Conservation (phyloP, 2,329 filamentous ascomycete species). For the Metarhizium rileyi region DNA sequence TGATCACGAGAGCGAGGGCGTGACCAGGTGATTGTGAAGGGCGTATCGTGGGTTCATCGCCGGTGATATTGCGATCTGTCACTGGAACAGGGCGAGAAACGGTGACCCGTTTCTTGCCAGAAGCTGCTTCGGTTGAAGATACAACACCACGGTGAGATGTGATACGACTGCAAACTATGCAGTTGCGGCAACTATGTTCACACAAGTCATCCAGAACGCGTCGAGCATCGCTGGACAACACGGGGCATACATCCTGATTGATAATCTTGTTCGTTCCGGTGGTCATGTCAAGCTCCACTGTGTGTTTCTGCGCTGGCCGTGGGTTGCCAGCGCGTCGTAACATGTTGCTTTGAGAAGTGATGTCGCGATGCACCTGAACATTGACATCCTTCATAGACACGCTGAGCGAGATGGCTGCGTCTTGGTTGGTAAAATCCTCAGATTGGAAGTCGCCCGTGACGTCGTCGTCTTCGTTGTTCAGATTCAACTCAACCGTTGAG, state of each 20-base stretch:
- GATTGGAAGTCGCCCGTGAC: slow-evolving; percentile 24
- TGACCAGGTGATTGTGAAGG: slow-evolving; percentile 59
- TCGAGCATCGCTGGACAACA: slow-evolving; percentile 41
- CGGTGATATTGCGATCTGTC: slow-evolving; percentile 45
- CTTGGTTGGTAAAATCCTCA: slow-evolving; percentile 23
- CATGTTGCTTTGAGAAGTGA: slow-evolving; percentile 16
- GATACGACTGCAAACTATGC: slow-evolving; percentile 47
- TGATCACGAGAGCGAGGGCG: slow-evolving; percentile 75
- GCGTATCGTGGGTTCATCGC: slow-evolving; percentile 48
- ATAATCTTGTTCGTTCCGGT: slow-evolving; percentile 14
- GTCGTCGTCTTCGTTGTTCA: slow-evolving; percentile 23
- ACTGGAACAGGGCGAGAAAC: slow-evolving; percentile 57
- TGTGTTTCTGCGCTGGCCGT: slow-evolving; percentile 16
- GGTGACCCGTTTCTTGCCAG: slow-evolving; percentile 48
- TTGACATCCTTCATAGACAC: slow-evolving; percentile 15
- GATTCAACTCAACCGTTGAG: slow-evolving; percentile 15
- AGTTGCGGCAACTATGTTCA: slow-evolving; percentile 46
- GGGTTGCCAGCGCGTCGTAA: slow-evolving; percentile 17
- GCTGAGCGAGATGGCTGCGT: slow-evolving; percentile 23
- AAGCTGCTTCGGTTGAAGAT: slow-evolving; percentile 26
- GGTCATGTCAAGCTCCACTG: slow-evolving; percentile 14
- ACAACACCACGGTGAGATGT: slow-evolving; percentile 31
- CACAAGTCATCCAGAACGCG: slow-evolving; percentile 44
- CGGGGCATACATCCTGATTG: slow-evolving; percentile 27
- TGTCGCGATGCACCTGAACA: slow-evolving; percentile 5